Base-by-base conservation (phyloP, 2,329 filamentous ascomycete genomes). In the Aspergillus quadricinctus region DNA sequence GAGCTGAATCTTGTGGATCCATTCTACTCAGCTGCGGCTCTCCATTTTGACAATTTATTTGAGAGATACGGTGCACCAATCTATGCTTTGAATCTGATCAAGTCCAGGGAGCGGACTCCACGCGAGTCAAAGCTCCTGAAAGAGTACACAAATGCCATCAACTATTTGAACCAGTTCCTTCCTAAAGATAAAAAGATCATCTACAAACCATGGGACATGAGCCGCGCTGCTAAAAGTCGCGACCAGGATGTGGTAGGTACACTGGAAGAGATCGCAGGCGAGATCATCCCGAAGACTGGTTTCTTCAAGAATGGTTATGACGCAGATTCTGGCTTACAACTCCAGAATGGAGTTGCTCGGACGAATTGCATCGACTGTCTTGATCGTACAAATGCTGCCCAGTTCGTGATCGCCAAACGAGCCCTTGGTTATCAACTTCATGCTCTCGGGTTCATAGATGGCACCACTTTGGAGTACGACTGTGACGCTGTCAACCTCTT, bases 361-460 rank as follows among this genome's bases (percentile, higher is more conserved):
- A 99, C 94, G 1, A 99, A 99, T 69, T 99, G 94, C 72, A 97
- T 99, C 65, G 94, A 99, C 73, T 99, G 94, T 67, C 81, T 99
- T 1, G 94, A 99, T 73, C 88, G 94, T 23, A 99, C 94, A 8
- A 99, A 99, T 70, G 94, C 94, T 2, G 94, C 94, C 1, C 94
- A 99, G 69, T 99, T 97, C 65, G 92, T 99, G 29, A 95, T 99
- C 65, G 94, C 92, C 4, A 99, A 99, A 77, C 84, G 90, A 64
- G 94, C 94, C 0, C 82, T 99, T 10, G 94, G 92, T 0, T 86
- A 96, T 66, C 94, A 99, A 73, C 81, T 99, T 8, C 89, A 96
- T 70, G 92, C 93, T 3, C 81, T 99, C 3, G 94, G 94, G 5
- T 88, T 99, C 29, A 87, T 97, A 28, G 84, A 87, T 56, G 83